phyloP scores from a whole-genome alignment of 2,329 filamentous ascomycete genomes.

The Dactylonectria macrodidyma region DNA sequence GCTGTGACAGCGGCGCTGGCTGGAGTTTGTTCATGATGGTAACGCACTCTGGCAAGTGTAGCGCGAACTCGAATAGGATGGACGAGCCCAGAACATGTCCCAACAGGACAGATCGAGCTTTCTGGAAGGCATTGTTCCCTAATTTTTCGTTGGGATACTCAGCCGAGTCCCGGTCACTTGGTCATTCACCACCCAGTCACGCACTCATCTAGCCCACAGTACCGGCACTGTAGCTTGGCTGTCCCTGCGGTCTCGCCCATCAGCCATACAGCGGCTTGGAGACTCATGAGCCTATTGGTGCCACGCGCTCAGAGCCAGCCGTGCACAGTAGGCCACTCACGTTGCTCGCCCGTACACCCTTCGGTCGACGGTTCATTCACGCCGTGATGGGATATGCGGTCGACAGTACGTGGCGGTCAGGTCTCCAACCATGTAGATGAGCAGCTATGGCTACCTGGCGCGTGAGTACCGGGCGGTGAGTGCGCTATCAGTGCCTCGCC shows the following conservation, averaged over 20 bases:
- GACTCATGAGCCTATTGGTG: slow-evolving; percentile 44
- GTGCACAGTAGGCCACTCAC: slow-evolving; percentile 39
- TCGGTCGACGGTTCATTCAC: slow-evolving; percentile 22
- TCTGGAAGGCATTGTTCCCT: not conserved
- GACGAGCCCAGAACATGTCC: slow-evolving; percentile 11
- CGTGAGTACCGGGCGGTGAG: slow-evolving; percentile 42
- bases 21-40: slow-evolving; percentile 16
- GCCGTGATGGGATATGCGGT: slow-evolving; percentile 45
- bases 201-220: slow-evolving; percentile 11
- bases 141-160: slow-evolving; percentile 11
- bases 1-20: slow-evolving; percentile 1
- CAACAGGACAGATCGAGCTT: slow-evolving; percentile 9
- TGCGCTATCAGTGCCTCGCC: slow-evolving; percentile 41
- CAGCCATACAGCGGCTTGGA: slow-evolving; percentile 7
- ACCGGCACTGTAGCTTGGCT: slow-evolving; percentile 1
- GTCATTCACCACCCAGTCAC: slow-evolving; percentile 14
- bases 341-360: slow-evolving; percentile 44
- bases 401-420: slow-evolving; percentile 33
- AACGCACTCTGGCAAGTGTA: slow-evolving; percentile 3
- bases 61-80: slow-evolving; percentile 15
- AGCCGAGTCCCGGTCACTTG: slow-evolving; percentile 4
- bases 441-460: slow-evolving; percentile 35
- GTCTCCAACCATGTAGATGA: slow-evolving; percentile 28
- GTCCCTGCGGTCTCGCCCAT: slow-evolving; percentile 29
- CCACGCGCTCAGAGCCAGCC: slow-evolving; percentile 42